Base-by-base conservation (phyloP, 2,329 filamentous ascomycete genomes). In the Zasmidium citrigriseum region DNA sequence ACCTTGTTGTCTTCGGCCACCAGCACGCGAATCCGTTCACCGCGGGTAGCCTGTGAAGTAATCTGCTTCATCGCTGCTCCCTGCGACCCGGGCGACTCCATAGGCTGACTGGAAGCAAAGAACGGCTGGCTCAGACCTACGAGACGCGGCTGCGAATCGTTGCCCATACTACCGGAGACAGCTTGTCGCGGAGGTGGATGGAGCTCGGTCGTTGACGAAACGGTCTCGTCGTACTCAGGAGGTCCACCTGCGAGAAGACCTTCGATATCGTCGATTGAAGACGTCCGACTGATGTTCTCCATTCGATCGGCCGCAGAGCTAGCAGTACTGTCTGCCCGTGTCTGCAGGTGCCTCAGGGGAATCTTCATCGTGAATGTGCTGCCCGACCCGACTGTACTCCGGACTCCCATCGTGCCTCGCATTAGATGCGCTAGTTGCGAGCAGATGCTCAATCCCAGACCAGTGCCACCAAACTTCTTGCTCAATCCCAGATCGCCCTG, bases 391-490 rank as follows among this genome's bases (percentile, higher is more conserved):
- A 89, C 78, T 5, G 86, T 84, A 68, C 91, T 96, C 61, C 82
- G 83, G 34, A 96, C 78, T 2, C 80, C 79, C 52, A 97, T 90
- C 0, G 78, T 84, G 10, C 93, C 93, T 51, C 87, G 87, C 91
- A 97, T 96, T 16, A 96, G 77, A 16, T 80, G 85, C 2, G 91
- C 90, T 38, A 97, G 79, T 72, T 97, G 93, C 20, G 90, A 88
- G 75, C 91, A 96, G 67, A 97, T 97, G 69, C 89, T 93, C 55
- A 97, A 75, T 1, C 93, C 93, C 1, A 96, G 78, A 3, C 93
- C 93, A 1, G 93, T 96, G 16, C 93, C 93, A 18, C 91, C 91
- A 70, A 88, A 96, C 69, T 95, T 95, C 73, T 91, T 96, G 77
- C 89, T 96, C 16, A 97, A 77, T 0, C 91, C 90, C 1, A 95